Evolutionary conservation across 2,329 filamentous ascomycete genomes (phyloP), one percentile per base, ranked within the genome.

Genomic region (Colletotrichum sp.): DNA sequence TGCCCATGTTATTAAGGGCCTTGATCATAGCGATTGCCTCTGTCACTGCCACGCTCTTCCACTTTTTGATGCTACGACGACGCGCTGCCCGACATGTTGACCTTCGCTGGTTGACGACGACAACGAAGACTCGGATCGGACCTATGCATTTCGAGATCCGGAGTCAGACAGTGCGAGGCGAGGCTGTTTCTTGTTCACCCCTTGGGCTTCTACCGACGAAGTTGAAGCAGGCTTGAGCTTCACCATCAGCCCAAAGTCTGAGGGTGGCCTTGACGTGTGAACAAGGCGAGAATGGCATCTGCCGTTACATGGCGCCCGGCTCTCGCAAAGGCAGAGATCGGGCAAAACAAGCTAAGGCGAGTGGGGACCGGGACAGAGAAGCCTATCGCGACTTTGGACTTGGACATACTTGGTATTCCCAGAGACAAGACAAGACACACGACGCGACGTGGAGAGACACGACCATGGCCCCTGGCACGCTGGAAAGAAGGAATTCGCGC

Each of bases 271-370:
- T 48, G 24, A 65, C 16, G 32, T 28, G 18, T 28, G 21, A 32
- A 28, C 13, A 34, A 64, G 32, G 59, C 15, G 10, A 39, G 28
- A 24, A 43, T 28, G 68, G 52, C 67, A 52, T 60, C 26, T 57
- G 61, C 72, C 52, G 55, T 72, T 39, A 43, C 55, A 72, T 34
- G 61, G 28, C 36, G 30, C 55, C 18, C 63, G 24, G 59, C 63
- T 75, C 61, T 63, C 57, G 55, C 68, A 64, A 69, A 67, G 70
- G 48, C 65, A 73, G 70, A 73, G 59, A 75, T 69, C 70, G 73
- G 68, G 67, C 64, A 73, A 75, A 75, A 75, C 73, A 75, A 75
- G 72, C 72, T 64, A 75, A 67, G 36, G 18, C 30, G 32, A n/a
- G 69, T 75, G 72, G 69, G 34, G 55, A 63, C 39, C 39, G 55